Evolutionary conservation across 2,329 filamentous ascomycete species (phyloP).

Genomic region (Fusarium newnesense): DNA sequence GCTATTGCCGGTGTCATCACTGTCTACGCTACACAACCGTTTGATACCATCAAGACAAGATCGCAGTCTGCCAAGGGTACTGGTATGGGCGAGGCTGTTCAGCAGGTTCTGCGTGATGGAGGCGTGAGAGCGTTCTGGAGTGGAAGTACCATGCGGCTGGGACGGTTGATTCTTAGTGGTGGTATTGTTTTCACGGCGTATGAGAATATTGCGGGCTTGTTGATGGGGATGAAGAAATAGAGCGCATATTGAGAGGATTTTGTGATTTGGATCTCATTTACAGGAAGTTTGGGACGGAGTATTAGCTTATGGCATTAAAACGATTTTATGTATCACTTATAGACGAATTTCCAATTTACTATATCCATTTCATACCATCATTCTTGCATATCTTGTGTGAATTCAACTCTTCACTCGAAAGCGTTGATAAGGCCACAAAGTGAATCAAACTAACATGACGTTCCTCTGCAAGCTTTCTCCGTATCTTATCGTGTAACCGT

Average conservation of each 20-base stretch:
- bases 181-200: slow-evolving; percentile 73
- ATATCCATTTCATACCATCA: rapidly evolving
- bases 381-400: rapidly evolving
- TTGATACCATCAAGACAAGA: slow-evolving; percentile 72
- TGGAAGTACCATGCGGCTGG: slow-evolving; percentile 74
- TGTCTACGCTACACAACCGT: slow-evolving; percentile 68
- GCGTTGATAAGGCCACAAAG: rapidly evolving
- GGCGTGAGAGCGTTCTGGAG: slow-evolving; percentile 72
- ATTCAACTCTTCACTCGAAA: rapidly evolving
- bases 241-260: not conserved
- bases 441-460: rapidly evolving
- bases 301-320: not conserved
- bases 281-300: not conserved
- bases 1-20: slow-evolving; percentile 69
- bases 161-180: slow-evolving; percentile 71
- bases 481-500: not conserved
- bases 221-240: slow-evolving; percentile 15
- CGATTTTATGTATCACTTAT: not conserved
- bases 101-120: slow-evolving; percentile 63
- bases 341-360: not conserved
- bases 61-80: slow-evolving; percentile 68
- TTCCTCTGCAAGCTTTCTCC: rapidly evolving
- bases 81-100: slow-evolving; percentile 66
- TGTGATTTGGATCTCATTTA: not conserved
- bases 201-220: slow-evolving; percentile 59